These are phyloP conservation scores for Hypoxylon lenormandii DNA, from an alignment of 495 filamentous ascomycete species.

Conservation along the genomic window DNA sequence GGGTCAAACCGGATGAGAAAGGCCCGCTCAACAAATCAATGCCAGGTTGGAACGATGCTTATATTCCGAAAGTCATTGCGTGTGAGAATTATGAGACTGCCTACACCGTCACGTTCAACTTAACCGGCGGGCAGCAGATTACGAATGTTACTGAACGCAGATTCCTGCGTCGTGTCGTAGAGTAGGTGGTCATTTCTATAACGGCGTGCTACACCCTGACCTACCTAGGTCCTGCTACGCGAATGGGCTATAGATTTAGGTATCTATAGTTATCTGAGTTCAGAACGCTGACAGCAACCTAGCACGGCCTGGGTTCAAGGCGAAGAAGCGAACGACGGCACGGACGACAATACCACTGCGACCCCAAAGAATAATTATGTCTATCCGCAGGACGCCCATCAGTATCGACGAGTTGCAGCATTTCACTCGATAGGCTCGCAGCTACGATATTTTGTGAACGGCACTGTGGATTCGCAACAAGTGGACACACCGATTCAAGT, in stretches of 20 bases:
- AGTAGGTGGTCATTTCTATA: constrained; percentile 27
- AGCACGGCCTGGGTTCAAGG: constrained; percentile 51
- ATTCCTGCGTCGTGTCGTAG: constrained; percentile 50
- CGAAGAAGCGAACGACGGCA: constrained; percentile 53
- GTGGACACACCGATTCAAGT: constrained; percentile 52
- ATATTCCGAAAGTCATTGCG: constrained; percentile 54
- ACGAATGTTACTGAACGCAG: constrained; percentile 47
- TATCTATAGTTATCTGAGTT: background rate
- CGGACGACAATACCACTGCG: constrained; percentile 56
- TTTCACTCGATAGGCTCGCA: constrained; percentile 53
- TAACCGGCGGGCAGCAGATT: constrained; percentile 45
- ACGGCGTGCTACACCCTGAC: no score
- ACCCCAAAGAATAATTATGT: constrained; percentile 52
- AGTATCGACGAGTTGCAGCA: constrained; percentile 52
- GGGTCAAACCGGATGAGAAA: constrained; percentile 38
- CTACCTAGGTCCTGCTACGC: background rate
- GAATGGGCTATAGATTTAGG: background rate
- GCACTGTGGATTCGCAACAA: constrained; percentile 50
- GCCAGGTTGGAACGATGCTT: constrained; percentile 47
- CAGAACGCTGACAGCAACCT: constrained; percentile 15
- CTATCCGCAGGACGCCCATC: constrained; percentile 41
- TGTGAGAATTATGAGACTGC: constrained; percentile 56
- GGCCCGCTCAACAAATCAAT: constrained; percentile 38
- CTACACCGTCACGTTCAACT: constrained; percentile 53
- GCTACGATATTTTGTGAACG: constrained; percentile 53